Evolutionary conservation across 192 early-diverging fungal genomes (phyloP).

Genomic region (Chytriomyces hyalinus): DNA sequence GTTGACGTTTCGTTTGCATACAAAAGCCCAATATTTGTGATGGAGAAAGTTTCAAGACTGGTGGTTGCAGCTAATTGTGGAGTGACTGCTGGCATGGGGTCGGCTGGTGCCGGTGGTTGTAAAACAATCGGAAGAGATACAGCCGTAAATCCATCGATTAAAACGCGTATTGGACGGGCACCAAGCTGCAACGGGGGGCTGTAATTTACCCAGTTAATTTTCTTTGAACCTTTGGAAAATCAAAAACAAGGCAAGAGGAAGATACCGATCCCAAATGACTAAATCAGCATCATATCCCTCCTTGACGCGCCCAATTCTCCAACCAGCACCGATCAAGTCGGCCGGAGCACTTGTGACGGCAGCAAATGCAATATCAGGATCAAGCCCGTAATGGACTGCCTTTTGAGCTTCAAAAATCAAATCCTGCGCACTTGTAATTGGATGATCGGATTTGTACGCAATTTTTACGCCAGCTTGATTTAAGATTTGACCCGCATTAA

Average conservation of each 20-base stretch:
- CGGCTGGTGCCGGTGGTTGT: background rate
- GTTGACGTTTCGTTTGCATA: slow-evolving; percentile 40
- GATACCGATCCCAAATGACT: slow-evolving; percentile 70
- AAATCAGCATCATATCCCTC: slow-evolving; percentile 80
- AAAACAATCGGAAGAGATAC: background rate
- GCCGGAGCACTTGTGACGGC: slow-evolving; percentile 78
- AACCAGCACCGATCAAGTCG: slow-evolving; percentile 65
- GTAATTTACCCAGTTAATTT: background rate
- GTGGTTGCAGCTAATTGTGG: background rate
- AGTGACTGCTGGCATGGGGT: background rate
- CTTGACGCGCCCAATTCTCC: slow-evolving; percentile 69
- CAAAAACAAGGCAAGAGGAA: background rate
- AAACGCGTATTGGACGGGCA: slow-evolving; percentile 76
- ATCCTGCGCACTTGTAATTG: slow-evolving; percentile 70
- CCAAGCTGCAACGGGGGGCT: slow-evolving; percentile 70
- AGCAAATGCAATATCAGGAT: slow-evolving; percentile 59
- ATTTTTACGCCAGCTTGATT: slow-evolving; percentile 73
- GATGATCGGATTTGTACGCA: slow-evolving; percentile 80
- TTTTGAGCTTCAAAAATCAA: slow-evolving; percentile 81
- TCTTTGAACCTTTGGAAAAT: background rate
- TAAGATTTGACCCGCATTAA: slow-evolving; percentile 64
- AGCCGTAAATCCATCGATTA: slow-evolving; percentile 64
- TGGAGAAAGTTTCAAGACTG: slow-evolving; percentile 18
- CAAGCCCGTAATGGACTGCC: slow-evolving; percentile 73
- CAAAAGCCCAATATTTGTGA: slow-evolving; percentile 53